Evolutionary conservation across 495 filamentous ascomycete species (phyloP), one percentile per base, ranked within the genome.

Genomic region (Copromyces sp.): DNA sequence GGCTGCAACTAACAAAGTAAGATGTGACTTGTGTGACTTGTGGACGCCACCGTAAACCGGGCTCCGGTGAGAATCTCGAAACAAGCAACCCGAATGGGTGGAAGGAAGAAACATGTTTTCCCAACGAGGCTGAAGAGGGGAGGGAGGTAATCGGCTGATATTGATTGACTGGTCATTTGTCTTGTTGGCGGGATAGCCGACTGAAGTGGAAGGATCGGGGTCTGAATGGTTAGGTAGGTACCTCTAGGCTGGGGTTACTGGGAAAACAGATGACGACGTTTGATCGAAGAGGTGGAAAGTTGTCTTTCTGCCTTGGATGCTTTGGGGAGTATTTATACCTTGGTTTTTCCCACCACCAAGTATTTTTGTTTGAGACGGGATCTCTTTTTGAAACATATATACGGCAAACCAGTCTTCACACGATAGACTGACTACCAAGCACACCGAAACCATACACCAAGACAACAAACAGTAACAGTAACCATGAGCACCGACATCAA

Each of bases 401-500:
- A 47, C 44, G n/a, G 2, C 0, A 32, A 14, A 61, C 24, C 20
- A 53, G 20, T 24, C 9, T 1, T 53, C 24, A 32, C 3, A 7
- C 45, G 4, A 7, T 3, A 61, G 53, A 61, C 29, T 1, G 8
- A 24, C 4, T 1, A 16, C 53, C 4, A 7, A 59, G 17, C 20
- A 29, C n/a, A 70, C 20, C 39, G 69, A 73, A 29, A 29, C 7
- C 29, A 35, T 35, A 61, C 29, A 35, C 6, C 24, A 35, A 16
- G 14, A 16, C 53, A 16, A 12, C 1, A 0, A 17, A 24, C 24
- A 69, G 39, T 3, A 40, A n/a, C 24, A 69, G 37, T 42, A 38
- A 72, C 2, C 69, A 78, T 76, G 77, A 78, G 75, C 72, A 74
- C 39, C 32, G 75, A 80, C 72, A 65, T 77, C 39, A 61, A 61